phyloP scores from a whole-genome alignment of 2,329 filamentous ascomycete genomes.

The Colletotrichum incanum region DNA sequence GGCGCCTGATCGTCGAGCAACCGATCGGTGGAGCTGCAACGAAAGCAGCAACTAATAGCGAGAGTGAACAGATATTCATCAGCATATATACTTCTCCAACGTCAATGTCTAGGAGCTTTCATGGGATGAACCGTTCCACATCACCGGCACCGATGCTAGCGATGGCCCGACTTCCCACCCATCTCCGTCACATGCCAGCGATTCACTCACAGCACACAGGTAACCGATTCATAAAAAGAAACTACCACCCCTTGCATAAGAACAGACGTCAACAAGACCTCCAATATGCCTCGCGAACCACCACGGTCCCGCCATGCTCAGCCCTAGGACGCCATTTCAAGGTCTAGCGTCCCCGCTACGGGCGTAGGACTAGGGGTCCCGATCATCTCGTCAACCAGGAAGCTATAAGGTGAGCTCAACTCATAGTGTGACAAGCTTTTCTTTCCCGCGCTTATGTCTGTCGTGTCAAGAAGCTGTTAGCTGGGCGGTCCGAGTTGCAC shows the following conservation, averaged over 20 bases:
- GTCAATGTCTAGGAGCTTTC: not conserved
- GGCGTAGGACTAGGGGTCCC: not conserved
- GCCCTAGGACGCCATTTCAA: conserved; percentile 38
- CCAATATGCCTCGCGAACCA: conserved; percentile 2
- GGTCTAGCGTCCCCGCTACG: not conserved
- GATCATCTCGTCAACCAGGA: not conserved
- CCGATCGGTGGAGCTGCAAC: not conserved
- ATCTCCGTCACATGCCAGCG: not conserved
- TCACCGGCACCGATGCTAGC: not conserved
- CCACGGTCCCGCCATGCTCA: conserved; percentile 14
- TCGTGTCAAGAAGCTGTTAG: not conserved
- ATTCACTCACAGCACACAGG: not conserved
- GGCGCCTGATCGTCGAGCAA: conserved; percentile 15
- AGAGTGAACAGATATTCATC: not conserved
- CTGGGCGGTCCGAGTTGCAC: not conserved
- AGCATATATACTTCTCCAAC: not conserved
- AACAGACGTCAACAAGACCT: not conserved
- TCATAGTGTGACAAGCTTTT: not conserved
- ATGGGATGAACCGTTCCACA: not conserved
- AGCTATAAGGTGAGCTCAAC: not conserved
- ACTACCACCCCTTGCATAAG: not conserved
- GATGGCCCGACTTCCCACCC: not conserved
- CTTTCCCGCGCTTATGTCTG: not conserved
- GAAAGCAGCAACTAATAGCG: not conserved
- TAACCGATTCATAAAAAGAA: not conserved